These are phyloP conservation scores for Helicocarpus griseus DNA, from an alignment of 2,329 filamentous ascomycete species.

Conservation along the genomic window DNA sequence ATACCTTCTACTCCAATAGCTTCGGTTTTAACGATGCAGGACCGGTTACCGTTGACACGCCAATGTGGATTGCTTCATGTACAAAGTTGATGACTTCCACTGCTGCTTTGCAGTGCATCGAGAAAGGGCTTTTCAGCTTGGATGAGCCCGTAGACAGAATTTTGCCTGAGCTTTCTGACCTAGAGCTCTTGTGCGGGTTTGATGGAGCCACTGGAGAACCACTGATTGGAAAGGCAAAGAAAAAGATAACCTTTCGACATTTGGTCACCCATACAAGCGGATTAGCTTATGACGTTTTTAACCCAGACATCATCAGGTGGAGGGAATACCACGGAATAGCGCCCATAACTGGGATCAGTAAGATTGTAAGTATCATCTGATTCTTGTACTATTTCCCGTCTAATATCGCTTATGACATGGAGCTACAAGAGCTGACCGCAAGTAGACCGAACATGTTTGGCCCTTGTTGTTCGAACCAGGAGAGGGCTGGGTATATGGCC, in stretches of 20 bases:
- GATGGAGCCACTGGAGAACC: conserved; percentile 18
- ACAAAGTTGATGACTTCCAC: conserved; percentile 41
- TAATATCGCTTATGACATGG: not conserved
- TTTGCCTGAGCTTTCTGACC: conserved; percentile 38
- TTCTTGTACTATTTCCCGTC: conserved; percentile 17
- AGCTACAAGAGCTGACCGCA: not conserved
- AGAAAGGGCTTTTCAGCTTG: conserved; percentile 39
- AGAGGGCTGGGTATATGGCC: conserved; percentile 40
- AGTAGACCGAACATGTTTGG: conserved; percentile 8
- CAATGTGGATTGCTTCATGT: conserved; percentile 14
- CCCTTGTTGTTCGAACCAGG: conserved; percentile 44
- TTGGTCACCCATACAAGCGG: conserved; percentile 5
- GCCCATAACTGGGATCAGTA: conserved; percentile 14
- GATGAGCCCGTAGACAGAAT: conserved; percentile 35
- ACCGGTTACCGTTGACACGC: not conserved
- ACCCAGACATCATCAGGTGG: not conserved
- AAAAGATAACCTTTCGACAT: conserved; percentile 5
- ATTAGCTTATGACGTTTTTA: conserved; percentile 2
- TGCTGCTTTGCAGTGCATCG: conserved; percentile 43
- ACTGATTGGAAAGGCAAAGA: conserved; percentile 3
- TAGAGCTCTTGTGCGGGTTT: conserved; percentile 40
- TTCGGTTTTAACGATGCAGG: not conserved
- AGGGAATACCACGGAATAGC: not conserved
- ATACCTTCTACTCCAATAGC: conserved; percentile 1
- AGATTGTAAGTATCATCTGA: conserved; percentile 29